phyloP scores from a whole-genome alignment of 495 filamentous ascomycete genomes.

The Neurospora intermedia region DNA sequence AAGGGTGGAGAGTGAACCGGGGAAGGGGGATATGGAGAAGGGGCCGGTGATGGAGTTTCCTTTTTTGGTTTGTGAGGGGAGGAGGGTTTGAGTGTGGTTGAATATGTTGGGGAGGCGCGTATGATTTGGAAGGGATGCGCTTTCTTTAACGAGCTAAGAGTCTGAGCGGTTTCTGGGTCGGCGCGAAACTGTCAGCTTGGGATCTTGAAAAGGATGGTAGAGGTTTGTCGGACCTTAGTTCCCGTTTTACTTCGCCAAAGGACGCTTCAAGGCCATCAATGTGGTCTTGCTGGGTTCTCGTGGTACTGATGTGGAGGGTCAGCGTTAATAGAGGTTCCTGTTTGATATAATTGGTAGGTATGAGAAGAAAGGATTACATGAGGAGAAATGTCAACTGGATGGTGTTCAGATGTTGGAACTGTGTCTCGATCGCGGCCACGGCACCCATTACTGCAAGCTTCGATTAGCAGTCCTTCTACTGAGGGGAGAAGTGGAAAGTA shows the following conservation, averaged over 20 bases:
- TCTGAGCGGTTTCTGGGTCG: too few relatives aligned
- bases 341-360: too few relatives aligned
- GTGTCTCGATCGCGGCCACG: not conserved
- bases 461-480: not conserved
- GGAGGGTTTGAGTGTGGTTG: not conserved
- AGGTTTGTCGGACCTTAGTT: not conserved
- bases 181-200: not conserved
- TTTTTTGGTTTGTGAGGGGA: conserved; percentile 41
- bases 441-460: not conserved
- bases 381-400: not conserved
- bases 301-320: not conserved
- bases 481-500: not conserved
- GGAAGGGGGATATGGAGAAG: conserved; percentile 16
- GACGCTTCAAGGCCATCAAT: not conserved
- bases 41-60: conserved; percentile 32
- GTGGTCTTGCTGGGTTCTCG: not conserved
- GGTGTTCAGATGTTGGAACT: not conserved
- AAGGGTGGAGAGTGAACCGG: conserved; percentile 29
- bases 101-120: too few relatives aligned
- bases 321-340: too few relatives aligned
- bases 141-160: too few relatives aligned
- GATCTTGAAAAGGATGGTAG: not conserved
- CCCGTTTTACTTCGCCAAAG: not conserved
- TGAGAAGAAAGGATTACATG: not conserved
- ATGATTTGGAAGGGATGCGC: too few relatives aligned